Percentiles rank a stretch among this genome's conserved stretches.
Conservation (phyloP, 768 basidiomycete genomes). For the Cyathus striatus region DNA sequence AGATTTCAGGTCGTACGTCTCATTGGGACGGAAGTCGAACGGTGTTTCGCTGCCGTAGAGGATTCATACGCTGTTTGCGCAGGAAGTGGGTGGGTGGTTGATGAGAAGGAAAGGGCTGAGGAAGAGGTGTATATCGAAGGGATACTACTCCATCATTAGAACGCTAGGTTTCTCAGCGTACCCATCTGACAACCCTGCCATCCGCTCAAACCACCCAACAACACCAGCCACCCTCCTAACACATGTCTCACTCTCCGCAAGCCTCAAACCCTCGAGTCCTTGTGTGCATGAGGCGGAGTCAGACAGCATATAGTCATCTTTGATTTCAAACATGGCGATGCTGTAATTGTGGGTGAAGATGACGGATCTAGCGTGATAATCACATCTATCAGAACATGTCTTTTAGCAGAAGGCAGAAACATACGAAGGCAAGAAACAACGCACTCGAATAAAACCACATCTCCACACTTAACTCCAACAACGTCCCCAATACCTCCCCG, state of each 20-base stretch:
- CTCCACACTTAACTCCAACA: slow-evolving; percentile 57
- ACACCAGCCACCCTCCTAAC: slow-evolving; percentile 64
- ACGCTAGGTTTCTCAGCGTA: no score
- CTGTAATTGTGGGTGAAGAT: slow-evolving; percentile 49
- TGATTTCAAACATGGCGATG: slow-evolving; percentile 65
- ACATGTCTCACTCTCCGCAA: slow-evolving; percentile 63
- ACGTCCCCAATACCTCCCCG: slow-evolving; percentile 53
- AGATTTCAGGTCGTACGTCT: no score
- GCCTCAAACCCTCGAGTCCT: slow-evolving; percentile 73
- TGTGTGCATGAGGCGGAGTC: slow-evolving; percentile 59
- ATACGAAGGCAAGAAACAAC: no score
- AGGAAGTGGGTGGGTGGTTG: no score
- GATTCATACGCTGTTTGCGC: no score
- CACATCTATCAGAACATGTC: slow-evolving; percentile 55
- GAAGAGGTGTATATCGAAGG: no score
- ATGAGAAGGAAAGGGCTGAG: no score
- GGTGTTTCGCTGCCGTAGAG: no score
- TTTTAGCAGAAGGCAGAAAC: no score
- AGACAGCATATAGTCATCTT: slow-evolving; percentile 70
- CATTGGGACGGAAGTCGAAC: no score
- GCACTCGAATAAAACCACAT: slow-evolving; percentile 70
- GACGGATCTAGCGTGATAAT: slow-evolving; percentile 38
- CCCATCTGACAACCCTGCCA: slow-evolving; percentile 58
- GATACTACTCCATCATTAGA: no score
- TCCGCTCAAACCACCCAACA: slow-evolving; percentile 68